These are phyloP conservation scores for Cladosporium sp. DNA, from an alignment of 2,329 filamentous ascomycete species.

Conservation along the genomic window DNA sequence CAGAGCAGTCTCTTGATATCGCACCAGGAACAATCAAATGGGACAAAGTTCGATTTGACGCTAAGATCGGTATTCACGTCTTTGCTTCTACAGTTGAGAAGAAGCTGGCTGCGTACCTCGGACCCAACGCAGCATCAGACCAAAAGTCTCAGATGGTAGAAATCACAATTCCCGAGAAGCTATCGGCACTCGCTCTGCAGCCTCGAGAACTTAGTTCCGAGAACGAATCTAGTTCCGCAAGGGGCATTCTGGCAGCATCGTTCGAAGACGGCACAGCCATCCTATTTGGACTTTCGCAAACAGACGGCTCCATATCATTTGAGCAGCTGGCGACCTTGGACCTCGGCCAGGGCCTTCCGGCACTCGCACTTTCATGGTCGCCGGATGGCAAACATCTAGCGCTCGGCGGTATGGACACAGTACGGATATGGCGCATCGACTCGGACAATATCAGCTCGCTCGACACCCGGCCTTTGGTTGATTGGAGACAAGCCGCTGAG, in stretches of 20 bases:
- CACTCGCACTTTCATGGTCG: slow-evolving; percentile 41
- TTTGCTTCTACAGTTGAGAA: slow-evolving; percentile 5
- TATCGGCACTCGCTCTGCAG: slow-evolving; percentile 7
- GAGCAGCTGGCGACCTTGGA: slow-evolving; percentile 3
- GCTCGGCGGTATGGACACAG: slow-evolving; percentile 39
- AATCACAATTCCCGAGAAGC: neutral
- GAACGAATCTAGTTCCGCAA: neutral
- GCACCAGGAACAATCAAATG: neutral
- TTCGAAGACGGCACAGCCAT: slow-evolving; percentile 6
- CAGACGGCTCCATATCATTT: neutral
- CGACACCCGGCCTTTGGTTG: slow-evolving; percentile 16
- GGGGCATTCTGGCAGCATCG: slow-evolving; percentile 1
- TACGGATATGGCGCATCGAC: slow-evolving; percentile 41
- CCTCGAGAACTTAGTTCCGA: neutral
- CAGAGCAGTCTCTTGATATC: slow-evolving; percentile 7
- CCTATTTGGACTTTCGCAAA: neutral
- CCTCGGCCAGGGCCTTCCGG: slow-evolving; percentile 22
- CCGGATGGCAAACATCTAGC: slow-evolving; percentile 41
- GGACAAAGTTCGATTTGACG: slow-evolving; percentile 8
- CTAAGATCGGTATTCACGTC: neutral
- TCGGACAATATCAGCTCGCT: slow-evolving; percentile 13
- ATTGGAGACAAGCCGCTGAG: slow-evolving; percentile 25
- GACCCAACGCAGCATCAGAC: slow-evolving; percentile 5
- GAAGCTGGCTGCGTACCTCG: slow-evolving; percentile 4
- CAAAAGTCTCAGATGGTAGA: neutral